Conservation (phyloP, 768 basidiomycete species). For the Amanita brunnescens region DNA sequence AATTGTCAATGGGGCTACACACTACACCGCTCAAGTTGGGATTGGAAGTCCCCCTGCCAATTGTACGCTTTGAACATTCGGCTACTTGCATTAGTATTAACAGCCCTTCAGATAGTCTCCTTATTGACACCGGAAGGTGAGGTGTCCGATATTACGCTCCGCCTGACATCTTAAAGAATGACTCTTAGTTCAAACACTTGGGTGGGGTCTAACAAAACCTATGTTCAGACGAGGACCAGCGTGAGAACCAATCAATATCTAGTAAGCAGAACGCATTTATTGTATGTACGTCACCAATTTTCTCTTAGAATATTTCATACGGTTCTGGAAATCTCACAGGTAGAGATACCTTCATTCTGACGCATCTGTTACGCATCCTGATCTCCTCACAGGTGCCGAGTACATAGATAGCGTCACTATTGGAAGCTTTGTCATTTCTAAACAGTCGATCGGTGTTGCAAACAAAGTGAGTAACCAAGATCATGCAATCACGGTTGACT, state of each 20-base stretch:
- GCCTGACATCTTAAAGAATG: not conserved
- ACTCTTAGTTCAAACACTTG: constrained; percentile 20
- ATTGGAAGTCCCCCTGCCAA: not conserved
- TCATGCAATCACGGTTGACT: not conserved
- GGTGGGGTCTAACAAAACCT: constrained; percentile 43
- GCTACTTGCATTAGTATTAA: not conserved
- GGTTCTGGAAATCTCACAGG: too few species aligned
- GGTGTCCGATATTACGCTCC: not conserved
- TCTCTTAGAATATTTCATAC: constrained; percentile 24
- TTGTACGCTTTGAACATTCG: not conserved
- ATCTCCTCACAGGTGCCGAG: constrained; percentile 27
- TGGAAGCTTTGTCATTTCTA: constrained; percentile 37
- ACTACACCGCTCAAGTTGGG: not conserved
- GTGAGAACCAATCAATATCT: constrained; percentile 22
- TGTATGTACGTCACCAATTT: constrained; percentile 4
- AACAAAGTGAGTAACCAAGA: not conserved
- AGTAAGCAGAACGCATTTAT: constrained; percentile 15
- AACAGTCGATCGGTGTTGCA: constrained; percentile 60
- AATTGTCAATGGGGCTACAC: not conserved
- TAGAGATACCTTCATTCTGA: too few species aligned
- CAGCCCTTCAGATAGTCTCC: not conserved
- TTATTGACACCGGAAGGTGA: not conserved
- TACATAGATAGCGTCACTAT: constrained; percentile 49
- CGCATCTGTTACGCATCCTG: too few species aligned
- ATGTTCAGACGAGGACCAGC: constrained; percentile 37